phyloP scores from a whole-genome alignment of 2,329 filamentous ascomycete genomes.

The Cladophialophora exuberans region DNA sequence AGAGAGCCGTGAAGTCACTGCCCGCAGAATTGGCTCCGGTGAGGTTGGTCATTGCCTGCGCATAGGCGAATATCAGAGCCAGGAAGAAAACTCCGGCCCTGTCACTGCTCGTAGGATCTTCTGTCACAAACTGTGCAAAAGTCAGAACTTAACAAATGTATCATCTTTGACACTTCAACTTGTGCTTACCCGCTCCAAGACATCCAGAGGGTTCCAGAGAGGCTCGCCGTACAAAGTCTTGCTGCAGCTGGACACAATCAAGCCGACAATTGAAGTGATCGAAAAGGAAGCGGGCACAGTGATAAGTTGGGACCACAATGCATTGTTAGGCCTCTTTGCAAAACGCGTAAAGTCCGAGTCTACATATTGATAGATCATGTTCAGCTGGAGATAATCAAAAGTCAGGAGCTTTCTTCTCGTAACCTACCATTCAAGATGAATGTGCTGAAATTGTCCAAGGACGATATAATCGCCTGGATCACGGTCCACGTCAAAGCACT shows the following conservation, averaged over 20 bases:
- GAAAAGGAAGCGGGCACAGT: conserved; percentile 74
- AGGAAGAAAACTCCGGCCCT: conserved; percentile 75
- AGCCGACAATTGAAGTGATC: conserved; percentile 82
- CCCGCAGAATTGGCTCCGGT: conserved; percentile 17
- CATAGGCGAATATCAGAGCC: conserved; percentile 57
- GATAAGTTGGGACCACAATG: conserved; percentile 6
- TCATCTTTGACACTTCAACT: neutral
- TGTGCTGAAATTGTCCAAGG: conserved; percentile 88
- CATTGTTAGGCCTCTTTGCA: conserved; percentile 46
- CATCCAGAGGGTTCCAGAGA: conserved; percentile 73
- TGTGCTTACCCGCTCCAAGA: conserved; percentile 70
- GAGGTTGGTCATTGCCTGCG: conserved; percentile 10
- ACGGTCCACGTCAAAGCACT: conserved; percentile 77
- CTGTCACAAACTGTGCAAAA: conserved; percentile 52
- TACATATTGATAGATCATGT: neutral
- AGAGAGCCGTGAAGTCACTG: conserved; percentile 28
- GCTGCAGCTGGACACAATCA: conserved; percentile 75
- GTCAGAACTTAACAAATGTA: neutral
- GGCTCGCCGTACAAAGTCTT: conserved; percentile 62
- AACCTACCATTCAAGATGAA: conserved; percentile 66
- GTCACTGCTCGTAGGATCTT: conserved; percentile 43
- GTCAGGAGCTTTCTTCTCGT: neutral
- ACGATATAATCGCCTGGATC: conserved; percentile 81
- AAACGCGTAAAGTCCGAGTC: conserved; percentile 83
- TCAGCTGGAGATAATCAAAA: neutral